Conservation (phyloP, 768 basidiomycete species). For the Boletus sensibilis region DNA sequence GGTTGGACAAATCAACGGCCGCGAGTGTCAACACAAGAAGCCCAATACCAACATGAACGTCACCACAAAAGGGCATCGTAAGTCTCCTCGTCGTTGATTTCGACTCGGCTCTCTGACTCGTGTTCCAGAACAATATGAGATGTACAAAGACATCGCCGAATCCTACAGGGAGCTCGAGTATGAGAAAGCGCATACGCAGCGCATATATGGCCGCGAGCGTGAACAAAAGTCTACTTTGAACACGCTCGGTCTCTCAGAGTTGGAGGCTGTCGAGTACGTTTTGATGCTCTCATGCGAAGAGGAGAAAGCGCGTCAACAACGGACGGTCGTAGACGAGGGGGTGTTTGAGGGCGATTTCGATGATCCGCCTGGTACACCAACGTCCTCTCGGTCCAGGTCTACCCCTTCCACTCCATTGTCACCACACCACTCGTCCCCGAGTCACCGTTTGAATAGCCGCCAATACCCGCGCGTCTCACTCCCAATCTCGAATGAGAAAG, state of each 20-base stretch:
- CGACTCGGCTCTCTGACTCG: background rate
- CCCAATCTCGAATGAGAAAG: conserved; percentile 45
- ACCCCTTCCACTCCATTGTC: conserved; percentile 6
- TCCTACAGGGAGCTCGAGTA: conserved; percentile 51
- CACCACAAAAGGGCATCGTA: conserved; percentile 47
- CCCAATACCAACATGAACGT: conserved; percentile 29
- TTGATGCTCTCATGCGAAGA: conserved; percentile 86
- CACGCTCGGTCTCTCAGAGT: conserved; percentile 68
- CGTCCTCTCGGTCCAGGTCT: conserved; percentile 19
- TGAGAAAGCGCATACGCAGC: conserved; percentile 41
- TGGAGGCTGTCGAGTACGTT: conserved; percentile 74
- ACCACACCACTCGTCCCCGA: conserved; percentile 17
- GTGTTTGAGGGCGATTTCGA: conserved; percentile 54
- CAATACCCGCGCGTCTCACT: conserved; percentile 29
- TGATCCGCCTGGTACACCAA: conserved; percentile 6
- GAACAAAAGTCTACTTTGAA: conserved; percentile 59
- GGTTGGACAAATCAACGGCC: conserved; percentile 45
- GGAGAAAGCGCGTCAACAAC: conserved; percentile 32
- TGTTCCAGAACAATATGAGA: conserved; percentile 58
- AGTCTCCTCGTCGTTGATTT: conserved; percentile 17
- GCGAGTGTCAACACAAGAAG: conserved; percentile 34
- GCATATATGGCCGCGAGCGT: conserved; percentile 45
- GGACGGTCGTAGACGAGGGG: conserved; percentile 44
- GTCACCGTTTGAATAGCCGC: conserved; percentile 22
- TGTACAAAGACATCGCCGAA: conserved; percentile 62